These are phyloP conservation scores for Trichophyton benhamiae DNA, from an alignment of 2,329 filamentous ascomycete species.

Conservation along the genomic window DNA sequence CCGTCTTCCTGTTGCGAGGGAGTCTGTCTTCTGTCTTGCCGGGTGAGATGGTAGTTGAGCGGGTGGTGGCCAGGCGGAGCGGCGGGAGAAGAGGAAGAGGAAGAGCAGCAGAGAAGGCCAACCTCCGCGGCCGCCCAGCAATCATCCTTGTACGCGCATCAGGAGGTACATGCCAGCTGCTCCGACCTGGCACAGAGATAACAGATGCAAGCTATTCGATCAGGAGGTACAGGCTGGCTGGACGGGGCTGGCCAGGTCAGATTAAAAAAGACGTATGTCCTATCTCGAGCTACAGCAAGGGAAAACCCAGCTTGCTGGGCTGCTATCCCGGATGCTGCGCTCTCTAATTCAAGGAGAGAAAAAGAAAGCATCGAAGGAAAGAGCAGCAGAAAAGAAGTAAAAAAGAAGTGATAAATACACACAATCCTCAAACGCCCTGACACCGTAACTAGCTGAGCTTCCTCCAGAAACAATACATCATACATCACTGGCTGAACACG, in stretches of 20 bases:
- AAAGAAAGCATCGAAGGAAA: not conserved
- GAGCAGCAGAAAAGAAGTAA: not conserved
- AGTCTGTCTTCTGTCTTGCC: not conserved
- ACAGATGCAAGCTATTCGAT: not conserved
- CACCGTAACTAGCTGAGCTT: not conserved
- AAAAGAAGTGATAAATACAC: not conserved
- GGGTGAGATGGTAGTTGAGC: not conserved
- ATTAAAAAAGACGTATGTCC: not conserved
- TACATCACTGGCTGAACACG: not conserved
- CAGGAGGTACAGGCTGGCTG: not conserved
- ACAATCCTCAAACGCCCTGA: slow-evolving; percentile 1
- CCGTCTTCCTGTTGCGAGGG: no score
- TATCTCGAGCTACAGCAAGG: not conserved
- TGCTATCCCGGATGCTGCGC: not conserved
- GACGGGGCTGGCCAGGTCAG: not conserved
- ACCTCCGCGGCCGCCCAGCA: not conserved
- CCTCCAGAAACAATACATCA: not conserved
- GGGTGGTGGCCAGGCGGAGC: not conserved
- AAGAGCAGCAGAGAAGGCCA: not conserved
- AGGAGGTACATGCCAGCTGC: not conserved
- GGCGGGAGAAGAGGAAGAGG: not conserved
- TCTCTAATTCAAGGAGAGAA: not conserved
- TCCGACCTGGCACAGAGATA: not conserved
- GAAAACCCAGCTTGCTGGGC: not conserved
- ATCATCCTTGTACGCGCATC: slow-evolving; percentile 1